phyloP scores from a whole-genome alignment of 2,329 filamentous ascomycete species.

The Trichoderma sp. region DNA sequence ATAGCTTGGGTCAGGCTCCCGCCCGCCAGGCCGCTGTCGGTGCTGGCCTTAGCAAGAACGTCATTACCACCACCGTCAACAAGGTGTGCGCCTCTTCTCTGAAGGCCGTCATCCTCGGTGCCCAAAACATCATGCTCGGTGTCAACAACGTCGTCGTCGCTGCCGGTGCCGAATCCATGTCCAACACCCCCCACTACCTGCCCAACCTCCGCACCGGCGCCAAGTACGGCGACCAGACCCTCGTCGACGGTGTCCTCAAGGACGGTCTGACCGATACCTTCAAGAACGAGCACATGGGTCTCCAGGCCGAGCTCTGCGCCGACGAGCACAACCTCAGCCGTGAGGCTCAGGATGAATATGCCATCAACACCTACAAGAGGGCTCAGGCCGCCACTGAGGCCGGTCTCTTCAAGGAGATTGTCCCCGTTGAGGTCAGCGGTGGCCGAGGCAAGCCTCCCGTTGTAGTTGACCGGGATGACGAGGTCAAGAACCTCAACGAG shows the following conservation, averaged over 20 bases:
- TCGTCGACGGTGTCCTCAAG: slow-evolving; percentile 89
- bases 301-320: slow-evolving; percentile 89
- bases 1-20: slow-evolving; percentile 89
- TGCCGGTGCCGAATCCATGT: slow-evolving; percentile 97
- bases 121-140: slow-evolving; percentile 96
- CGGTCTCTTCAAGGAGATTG: slow-evolving; percentile 86
- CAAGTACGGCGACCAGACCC: slow-evolving; percentile 88
- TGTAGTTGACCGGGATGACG: slow-evolving; percentile 81
- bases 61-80: slow-evolving; percentile 91
- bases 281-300: slow-evolving; percentile 95
- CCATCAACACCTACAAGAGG: slow-evolving; percentile 91
- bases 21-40: slow-evolving; percentile 90
- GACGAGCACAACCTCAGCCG: slow-evolving; percentile 76
- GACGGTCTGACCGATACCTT: slow-evolving; percentile 94
- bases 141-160: slow-evolving; percentile 91
- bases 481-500: slow-evolving; percentile 89
- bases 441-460: slow-evolving; percentile 86
- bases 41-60: slow-evolving; percentile 77
- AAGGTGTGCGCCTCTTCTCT: slow-evolving; percentile 96
- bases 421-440: slow-evolving; percentile 81
- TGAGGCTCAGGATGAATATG: slow-evolving; percentile 91
- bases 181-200: slow-evolving; percentile 94
- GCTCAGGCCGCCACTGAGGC: slow-evolving; percentile 81
- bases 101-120: slow-evolving; percentile 91
- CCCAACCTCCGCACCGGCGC: slow-evolving; percentile 79